phyloP scores from a whole-genome alignment of 352 stramenopile genomes.

The Pythium insidiosum region DNA sequence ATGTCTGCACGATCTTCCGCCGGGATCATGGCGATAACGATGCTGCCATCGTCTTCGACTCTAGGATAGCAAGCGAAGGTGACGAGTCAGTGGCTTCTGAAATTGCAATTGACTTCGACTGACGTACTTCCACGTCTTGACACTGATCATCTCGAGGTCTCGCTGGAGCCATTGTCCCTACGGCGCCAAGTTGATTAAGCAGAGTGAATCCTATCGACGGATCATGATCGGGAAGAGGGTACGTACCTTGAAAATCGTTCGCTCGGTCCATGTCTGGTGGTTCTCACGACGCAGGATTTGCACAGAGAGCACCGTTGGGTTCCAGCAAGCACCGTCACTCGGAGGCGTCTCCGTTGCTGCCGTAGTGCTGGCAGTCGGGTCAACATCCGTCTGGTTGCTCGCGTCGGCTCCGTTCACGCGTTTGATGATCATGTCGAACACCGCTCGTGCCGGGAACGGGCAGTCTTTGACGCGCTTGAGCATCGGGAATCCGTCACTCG shows the following conservation, averaged over 20 bases:
- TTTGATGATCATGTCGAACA: conserved; percentile 69
- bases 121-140: conserved; percentile 67
- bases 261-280: conserved; percentile 44
- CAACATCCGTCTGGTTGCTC: background rate
- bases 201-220: background rate
- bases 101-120: background rate
- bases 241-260: conserved; percentile 41
- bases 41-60: conserved; percentile 55
- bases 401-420: conserved; percentile 1
- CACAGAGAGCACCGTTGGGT: no score
- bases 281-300: conserved; percentile 38
- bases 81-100: no score
- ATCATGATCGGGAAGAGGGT: background rate
- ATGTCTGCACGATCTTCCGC: conserved; percentile 38
- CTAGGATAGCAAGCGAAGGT: conserved; percentile 21
- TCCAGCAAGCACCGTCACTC: conserved; percentile 32
- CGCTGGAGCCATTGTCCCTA: conserved; percentile 22
- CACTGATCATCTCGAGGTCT: conserved; percentile 42
- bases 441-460: conserved; percentile 50
- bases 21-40: conserved; percentile 61
- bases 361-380: background rate
- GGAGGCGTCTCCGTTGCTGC: conserved; percentile 19
- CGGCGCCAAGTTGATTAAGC: background rate
- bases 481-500: conserved; percentile 50
- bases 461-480: conserved; percentile 55